phyloP scores from a whole-genome alignment of 2,329 filamentous ascomycete genomes.

The Sordariomycetes sp. region DNA sequence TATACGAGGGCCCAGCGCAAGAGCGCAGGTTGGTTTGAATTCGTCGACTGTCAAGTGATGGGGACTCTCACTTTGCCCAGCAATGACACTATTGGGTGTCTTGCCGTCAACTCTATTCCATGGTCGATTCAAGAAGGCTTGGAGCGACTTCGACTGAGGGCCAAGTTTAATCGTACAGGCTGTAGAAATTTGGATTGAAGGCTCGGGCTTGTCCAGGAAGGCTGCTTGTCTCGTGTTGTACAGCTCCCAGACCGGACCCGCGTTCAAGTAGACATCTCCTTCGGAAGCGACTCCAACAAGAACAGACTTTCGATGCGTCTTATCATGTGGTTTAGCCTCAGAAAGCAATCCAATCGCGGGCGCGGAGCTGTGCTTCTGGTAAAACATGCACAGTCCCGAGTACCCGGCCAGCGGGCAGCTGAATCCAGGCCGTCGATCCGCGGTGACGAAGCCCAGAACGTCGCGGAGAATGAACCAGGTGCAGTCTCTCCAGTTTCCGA shows the following conservation, averaged over 20 bases:
- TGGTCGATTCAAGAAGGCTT: slow-evolving; percentile 27
- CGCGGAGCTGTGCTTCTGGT: not conserved
- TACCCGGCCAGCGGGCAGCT: not conserved
- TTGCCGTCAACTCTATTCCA: slow-evolving; percentile 13
- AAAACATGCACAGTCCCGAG: not conserved
- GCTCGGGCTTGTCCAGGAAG: slow-evolving; percentile 9
- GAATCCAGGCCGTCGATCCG: not conserved
- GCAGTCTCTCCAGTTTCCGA: slow-evolving; percentile 36
- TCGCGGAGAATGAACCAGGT: slow-evolving; percentile 28
- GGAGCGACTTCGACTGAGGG: slow-evolving; percentile 17
- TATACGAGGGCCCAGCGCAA: slow-evolving; percentile 36
- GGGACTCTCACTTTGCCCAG: slow-evolving; percentile 37
- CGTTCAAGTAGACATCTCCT: slow-evolving; percentile 14
- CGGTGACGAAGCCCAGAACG: slow-evolving; percentile 17
- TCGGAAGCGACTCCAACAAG: not conserved
- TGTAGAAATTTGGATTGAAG: slow-evolving; percentile 12
- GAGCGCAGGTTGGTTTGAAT: slow-evolving; percentile 38
- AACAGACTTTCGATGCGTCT: not conserved
- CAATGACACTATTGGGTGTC: slow-evolving; percentile 40
- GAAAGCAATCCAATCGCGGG: not conserved
- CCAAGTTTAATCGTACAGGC: slow-evolving; percentile 32
- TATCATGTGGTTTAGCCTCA: slow-evolving; percentile 1
- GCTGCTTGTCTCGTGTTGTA: slow-evolving; percentile 17
- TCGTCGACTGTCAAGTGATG: slow-evolving; percentile 38
- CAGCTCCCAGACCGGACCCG: slow-evolving; percentile 30